Conservation (phyloP, 1,139 yeast species). For the Saccharomyces hybrid region DNA sequence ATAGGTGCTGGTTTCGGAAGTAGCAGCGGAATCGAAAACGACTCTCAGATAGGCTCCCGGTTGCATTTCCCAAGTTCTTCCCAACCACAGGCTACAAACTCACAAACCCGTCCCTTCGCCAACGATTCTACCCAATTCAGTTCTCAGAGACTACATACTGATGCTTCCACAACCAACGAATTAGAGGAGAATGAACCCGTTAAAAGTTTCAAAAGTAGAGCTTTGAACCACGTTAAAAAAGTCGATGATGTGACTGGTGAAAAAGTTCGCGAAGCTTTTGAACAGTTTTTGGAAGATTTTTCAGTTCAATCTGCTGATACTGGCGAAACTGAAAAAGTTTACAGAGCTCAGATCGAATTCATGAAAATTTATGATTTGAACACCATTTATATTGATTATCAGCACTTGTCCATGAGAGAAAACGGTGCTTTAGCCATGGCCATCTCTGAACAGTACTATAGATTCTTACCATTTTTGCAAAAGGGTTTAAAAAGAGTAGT, state of each 20-base stretch:
- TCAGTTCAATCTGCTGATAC: constrained; percentile 17
- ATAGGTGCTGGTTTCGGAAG: constrained; percentile 28
- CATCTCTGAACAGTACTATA: constrained; percentile 79
- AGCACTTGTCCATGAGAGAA: constrained; percentile 66
- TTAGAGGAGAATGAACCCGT: constrained; percentile 21
- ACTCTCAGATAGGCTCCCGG: constrained; percentile 17
- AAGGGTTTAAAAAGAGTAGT: constrained; percentile 68
- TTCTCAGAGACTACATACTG: constrained; percentile 19
- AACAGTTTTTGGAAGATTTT: constrained; percentile 68
- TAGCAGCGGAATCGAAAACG: constrained; percentile 20
- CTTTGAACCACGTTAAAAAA: constrained; percentile 65
- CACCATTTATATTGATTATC: constrained; percentile 79
- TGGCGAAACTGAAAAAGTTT: constrained; percentile 46
- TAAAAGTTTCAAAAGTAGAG: constrained; percentile 26
- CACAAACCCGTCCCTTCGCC: constrained; percentile 8
- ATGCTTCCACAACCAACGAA: constrained; percentile 14
- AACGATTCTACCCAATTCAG: constrained; percentile 17
- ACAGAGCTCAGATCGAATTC: constrained; percentile 72
- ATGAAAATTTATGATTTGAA: constrained; percentile 70
- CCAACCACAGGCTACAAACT: constrained; percentile 22
- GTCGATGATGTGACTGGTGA: constrained; percentile 91
- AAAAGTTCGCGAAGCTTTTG: constrained; percentile 86
- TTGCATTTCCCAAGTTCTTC: constrained; percentile 31
- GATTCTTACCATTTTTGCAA: constrained; percentile 80
- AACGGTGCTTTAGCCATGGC: constrained; percentile 89